Conservation (phyloP, 2,329 filamentous ascomycete genomes). For the Aspergillus latus region DNA sequence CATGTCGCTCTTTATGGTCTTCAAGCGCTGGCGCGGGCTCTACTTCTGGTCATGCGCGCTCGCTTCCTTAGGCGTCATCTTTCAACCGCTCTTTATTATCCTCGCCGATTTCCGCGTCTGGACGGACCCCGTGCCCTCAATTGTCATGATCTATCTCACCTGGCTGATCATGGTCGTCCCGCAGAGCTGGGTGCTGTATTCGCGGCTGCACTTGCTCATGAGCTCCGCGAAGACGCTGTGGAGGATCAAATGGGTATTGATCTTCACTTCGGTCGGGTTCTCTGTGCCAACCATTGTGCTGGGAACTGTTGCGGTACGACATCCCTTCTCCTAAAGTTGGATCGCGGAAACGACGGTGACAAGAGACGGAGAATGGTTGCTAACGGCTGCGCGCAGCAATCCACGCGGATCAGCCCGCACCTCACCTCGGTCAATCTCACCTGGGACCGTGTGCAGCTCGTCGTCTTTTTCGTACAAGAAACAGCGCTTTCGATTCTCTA, state of each 20-base stretch:
- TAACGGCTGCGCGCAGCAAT: background rate
- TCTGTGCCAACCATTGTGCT: background rate
- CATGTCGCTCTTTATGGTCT: background rate
- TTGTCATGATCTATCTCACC: background rate
- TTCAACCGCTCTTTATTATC: background rate
- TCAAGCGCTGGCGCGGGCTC: background rate
- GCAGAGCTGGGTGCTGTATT: conserved; percentile 11
- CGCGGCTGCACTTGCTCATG: conserved; percentile 6
- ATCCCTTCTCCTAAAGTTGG: background rate
- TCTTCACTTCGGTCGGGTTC: background rate
- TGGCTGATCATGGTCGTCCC: conserved; percentile 9
- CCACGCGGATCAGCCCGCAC: background rate
- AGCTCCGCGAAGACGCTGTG: background rate
- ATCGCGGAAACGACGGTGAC: too few relatives aligned
- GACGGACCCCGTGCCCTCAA: background rate
- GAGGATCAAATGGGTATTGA: background rate
- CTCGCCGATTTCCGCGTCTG: background rate
- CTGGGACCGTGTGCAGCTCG: background rate
- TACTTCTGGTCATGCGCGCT: conserved; percentile 3
- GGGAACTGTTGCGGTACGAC: background rate
- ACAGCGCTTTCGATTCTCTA: background rate
- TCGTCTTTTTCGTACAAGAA: background rate
- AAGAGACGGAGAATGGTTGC: too few relatives aligned
- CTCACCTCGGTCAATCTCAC: background rate
- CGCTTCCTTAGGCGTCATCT: background rate